These are phyloP conservation scores for Chaetoceros tenuissimus DNA, from an alignment of 108 stramenopile species.

Conservation along the genomic window DNA sequence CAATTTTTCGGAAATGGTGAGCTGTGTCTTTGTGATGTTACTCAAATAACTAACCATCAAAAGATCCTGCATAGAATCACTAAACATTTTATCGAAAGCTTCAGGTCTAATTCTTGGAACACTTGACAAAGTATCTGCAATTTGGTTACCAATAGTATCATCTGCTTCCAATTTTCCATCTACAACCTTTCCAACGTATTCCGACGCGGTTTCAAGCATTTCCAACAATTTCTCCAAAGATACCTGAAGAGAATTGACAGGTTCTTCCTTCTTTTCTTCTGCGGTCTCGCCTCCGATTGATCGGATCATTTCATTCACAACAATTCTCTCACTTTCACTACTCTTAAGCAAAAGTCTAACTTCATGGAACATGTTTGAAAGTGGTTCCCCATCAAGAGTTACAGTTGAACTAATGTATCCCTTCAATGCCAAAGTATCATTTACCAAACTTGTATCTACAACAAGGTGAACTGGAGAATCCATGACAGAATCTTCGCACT, in stretches of 20 bases:
- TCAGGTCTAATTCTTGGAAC: conserved; percentile 87
- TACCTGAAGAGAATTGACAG: conserved; percentile 27
- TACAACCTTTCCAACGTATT: conserved; percentile 83
- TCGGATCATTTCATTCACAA: conserved; percentile 80
- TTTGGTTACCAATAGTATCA: conserved; percentile 57
- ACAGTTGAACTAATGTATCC: conserved; percentile 76
- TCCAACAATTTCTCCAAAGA: conserved; percentile 70
- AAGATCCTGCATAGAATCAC: conserved; percentile 91
- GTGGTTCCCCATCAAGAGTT: conserved; percentile 60
- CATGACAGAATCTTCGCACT: conserved; percentile 60
- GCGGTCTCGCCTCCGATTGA: conserved; percentile 1
- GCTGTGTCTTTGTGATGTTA: conserved; percentile 88
- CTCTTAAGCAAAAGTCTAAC: conserved; percentile 61
- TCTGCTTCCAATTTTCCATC: conserved; percentile 64
- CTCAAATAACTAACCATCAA: conserved; percentile 96
- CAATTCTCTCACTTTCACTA: conserved; percentile 81
- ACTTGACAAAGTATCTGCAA: conserved; percentile 78
- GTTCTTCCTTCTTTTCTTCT: conserved; percentile 5
- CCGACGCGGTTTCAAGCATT: conserved; percentile 73
- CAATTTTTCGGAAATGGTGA: conserved; percentile 92
- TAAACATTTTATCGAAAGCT: conserved; percentile 85
- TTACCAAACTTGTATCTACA: conserved; percentile 74
- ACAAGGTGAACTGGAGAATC: conserved; percentile 83
- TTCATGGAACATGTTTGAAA: conserved; percentile 91
- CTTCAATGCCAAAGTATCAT: conserved; percentile 61